These are phyloP conservation scores for Alternaria sp. DNA, from an alignment of 2,329 filamentous ascomycete species.

Conservation along the genomic window DNA sequence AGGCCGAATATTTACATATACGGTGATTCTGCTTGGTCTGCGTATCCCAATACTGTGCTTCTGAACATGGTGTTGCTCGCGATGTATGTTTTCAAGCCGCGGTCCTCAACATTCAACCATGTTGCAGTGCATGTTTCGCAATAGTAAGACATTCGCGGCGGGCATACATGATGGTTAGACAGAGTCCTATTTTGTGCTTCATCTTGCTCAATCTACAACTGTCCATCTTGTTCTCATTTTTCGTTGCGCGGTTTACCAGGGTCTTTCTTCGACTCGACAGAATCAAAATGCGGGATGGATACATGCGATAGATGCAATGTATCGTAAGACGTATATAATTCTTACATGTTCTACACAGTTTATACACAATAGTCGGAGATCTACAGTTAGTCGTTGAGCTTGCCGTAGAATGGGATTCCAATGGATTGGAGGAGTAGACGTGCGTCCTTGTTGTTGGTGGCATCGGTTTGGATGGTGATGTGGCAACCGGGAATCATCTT, in stretches of 20 bases:
- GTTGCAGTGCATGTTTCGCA: neutral
- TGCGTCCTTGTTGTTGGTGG: conserved; percentile 83
- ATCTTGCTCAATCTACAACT: neutral
- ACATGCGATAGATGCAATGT: neutral
- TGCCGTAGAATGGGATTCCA: conserved; percentile 83
- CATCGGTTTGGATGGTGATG: conserved; percentile 83
- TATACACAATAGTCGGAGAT: conserved; percentile 18
- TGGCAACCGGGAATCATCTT: conserved; percentile 86
- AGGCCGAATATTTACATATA: neutral
- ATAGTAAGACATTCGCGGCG: neutral
- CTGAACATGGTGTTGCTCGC: neutral
- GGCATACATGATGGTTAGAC: neutral
- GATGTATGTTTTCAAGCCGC: neutral
- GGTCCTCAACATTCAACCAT: neutral
- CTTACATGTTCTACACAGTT: conserved; percentile 17
- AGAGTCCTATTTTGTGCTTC: neutral
- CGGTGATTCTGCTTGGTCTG: neutral
- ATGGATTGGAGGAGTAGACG: conserved; percentile 74
- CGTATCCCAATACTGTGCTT: neutral
- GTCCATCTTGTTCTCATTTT: neutral
- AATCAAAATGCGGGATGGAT: neutral
- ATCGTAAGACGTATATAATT: neutral
- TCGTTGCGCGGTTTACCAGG: neutral
- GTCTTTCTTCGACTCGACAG: neutral
- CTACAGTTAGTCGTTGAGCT: conserved; percentile 55